A percentile compares a stretch with the other conserved stretches of the same genome.
phyloP scores from a whole-genome alignment of 139 green algal species.

The Tetradesmus lagerheimii region DNA sequence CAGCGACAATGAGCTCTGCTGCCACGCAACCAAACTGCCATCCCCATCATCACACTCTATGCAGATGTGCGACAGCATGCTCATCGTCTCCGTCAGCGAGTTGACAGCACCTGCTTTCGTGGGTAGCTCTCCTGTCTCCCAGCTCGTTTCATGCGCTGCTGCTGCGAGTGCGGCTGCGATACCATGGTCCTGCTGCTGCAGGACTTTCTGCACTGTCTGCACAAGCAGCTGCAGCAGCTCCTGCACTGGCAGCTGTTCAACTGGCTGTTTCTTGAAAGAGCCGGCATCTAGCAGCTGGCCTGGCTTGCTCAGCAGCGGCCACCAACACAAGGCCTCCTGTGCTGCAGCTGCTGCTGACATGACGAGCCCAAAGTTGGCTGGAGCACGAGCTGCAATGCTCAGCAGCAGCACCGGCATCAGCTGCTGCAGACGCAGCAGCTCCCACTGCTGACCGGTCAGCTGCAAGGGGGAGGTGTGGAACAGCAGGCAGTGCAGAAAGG shows the following conservation, averaged over 20 bases:
- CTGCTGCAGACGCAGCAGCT: not conserved
- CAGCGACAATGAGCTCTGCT: not conserved
- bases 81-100: not conserved
- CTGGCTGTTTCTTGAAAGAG: not conserved
- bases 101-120: not conserved
- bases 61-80: not conserved
- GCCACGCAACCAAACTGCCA: not conserved
- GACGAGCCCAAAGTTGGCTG: not conserved
- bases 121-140: not conserved
- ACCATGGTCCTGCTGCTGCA: not conserved
- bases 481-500: not conserved
- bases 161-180: not conserved
- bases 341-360: not conserved
- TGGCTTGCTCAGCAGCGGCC: not conserved
- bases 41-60: not conserved
- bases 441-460: not conserved
- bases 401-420: not conserved
- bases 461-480: not conserved
- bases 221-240: not conserved
- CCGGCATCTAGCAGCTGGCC: not conserved
- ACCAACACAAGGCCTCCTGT: not conserved
- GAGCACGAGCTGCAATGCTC: not conserved
- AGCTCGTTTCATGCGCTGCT: not conserved
- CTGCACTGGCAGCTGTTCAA: not conserved
- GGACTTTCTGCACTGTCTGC: not conserved